phyloP scores from a whole-genome alignment of 2,329 filamentous ascomycete genomes.

The Talaromyces rugulosus region DNA sequence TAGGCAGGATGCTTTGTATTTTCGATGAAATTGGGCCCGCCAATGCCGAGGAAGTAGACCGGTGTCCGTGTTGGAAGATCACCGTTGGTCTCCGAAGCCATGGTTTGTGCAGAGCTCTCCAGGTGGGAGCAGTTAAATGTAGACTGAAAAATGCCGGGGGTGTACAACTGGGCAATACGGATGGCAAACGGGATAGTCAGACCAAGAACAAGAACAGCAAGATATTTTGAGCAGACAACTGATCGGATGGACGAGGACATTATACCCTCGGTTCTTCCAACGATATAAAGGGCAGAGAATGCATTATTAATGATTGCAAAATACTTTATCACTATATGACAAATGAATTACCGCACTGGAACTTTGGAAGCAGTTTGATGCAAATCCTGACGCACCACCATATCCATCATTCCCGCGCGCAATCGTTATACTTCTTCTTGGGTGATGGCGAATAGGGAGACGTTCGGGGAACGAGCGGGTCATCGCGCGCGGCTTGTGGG shows the following conservation, averaged over 20 bases:
- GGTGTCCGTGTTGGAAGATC: slow-evolving; percentile 34
- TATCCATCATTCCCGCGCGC: background rate
- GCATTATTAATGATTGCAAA: background rate
- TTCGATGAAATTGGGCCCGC: slow-evolving; percentile 26
- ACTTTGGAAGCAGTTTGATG: background rate
- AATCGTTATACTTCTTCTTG: background rate
- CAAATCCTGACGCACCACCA: too few relatives aligned
- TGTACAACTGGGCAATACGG: background rate
- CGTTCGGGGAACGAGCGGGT: background rate
- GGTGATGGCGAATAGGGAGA: background rate
- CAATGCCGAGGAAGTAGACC: slow-evolving; percentile 51
- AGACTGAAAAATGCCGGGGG: background rate
- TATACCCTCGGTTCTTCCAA: background rate
- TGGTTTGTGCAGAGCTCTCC: slow-evolving; percentile 26
- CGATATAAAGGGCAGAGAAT: background rate
- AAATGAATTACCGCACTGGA: background rate
- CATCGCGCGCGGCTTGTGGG: background rate
- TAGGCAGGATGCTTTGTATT: slow-evolving; percentile 60
- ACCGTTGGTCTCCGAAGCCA: slow-evolving; percentile 17
- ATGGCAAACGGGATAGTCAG: background rate
- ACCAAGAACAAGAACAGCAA: slow-evolving; percentile 3
- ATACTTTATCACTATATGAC: background rate
- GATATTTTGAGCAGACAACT: background rate
- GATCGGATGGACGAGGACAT: background rate
- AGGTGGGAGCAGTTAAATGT: background rate